Evolutionary conservation across 225 moss, liverwort and hornwort species (phyloP).

Genomic region (Bryum argenteum): DNA sequence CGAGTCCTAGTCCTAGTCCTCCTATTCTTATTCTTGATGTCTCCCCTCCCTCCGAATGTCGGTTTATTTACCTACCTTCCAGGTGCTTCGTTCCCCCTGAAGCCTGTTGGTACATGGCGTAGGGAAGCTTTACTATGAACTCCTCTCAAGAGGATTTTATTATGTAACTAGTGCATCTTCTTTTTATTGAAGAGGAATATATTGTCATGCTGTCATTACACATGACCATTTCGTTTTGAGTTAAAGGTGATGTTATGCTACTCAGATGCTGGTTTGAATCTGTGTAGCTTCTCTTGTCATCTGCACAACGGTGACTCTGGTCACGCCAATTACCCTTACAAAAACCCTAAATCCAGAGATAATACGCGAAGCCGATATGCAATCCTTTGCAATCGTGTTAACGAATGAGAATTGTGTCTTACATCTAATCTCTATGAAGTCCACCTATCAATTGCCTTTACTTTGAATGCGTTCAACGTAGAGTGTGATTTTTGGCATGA

Average conservation of each 20-base stretch:
- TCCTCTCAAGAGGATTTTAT: conserved; percentile 30
- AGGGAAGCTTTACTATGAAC: conserved; percentile 12
- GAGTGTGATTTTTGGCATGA: no score
- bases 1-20: conserved; percentile 18
- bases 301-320: background rate
- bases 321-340: background rate
- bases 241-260: conserved; percentile 10
- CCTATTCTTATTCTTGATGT: conserved; percentile 2
- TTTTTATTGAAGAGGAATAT: conserved; percentile 23
- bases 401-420: no score
- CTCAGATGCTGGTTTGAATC: conserved; percentile 14
- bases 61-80: conserved; percentile 34
- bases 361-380: no score
- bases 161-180: conserved; percentile 37
- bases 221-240: conserved; percentile 31
- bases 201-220: conserved; percentile 30
- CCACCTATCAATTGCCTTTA: no score
- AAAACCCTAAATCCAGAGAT: no score
- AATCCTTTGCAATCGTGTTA: no score
- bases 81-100: conserved; percentile 51
- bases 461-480: no score
- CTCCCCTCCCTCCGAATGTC: conserved; percentile 11
- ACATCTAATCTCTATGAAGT: no score
- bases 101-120: conserved; percentile 52
- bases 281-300: conserved; percentile 20